Evolutionary conservation across 345 rosid species (phyloP), one percentile per base, ranked within the genome.

Genomic region (Ceriops tagal): DNA sequence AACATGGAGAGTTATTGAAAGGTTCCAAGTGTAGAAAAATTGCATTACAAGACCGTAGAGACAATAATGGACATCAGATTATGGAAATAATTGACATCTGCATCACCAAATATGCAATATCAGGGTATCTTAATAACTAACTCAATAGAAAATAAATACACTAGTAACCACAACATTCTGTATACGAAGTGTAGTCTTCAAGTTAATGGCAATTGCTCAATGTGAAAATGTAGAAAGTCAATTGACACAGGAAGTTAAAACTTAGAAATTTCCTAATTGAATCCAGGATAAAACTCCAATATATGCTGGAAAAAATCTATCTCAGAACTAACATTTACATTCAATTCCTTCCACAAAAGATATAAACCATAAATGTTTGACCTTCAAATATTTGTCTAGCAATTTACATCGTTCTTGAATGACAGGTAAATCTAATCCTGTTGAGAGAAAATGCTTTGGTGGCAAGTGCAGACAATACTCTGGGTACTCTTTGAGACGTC

Each of bases 391-490:
- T 73, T 68, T 73, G 76, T 92, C 92, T 57, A 96, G 97, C 82
- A 89, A 85, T 75, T 66, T 86, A 85, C 98, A 92, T 46, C 99
- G 89, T 79, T 92, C 98, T 83, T 70, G 88, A 74, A 96, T 92
- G 74, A 96, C 86, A 73, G 78, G 81, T 63, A 92, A 66, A 65
- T 92, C 97, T 80, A 87, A 81, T 61, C 99, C 95, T 22, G 97
- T 84, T 60, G 99, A 96, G 68, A 96, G 86, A 79, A 96, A 96
- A 88, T 89, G 97, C 79, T 96, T 96, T 5, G 98, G 99, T 6
- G 97, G 99, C 84, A 96, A 83, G 78, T 96, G 90, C 73, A 92
- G 93, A 84, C 80, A 86, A 75, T 92, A 96, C 75, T 89, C 98
- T 1, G 89, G 84, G 84, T 90, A 90, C 77, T 84, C 87, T 81